phyloP scores from a whole-genome alignment of 768 basidiomycete species.

The Collybia mongolica region DNA sequence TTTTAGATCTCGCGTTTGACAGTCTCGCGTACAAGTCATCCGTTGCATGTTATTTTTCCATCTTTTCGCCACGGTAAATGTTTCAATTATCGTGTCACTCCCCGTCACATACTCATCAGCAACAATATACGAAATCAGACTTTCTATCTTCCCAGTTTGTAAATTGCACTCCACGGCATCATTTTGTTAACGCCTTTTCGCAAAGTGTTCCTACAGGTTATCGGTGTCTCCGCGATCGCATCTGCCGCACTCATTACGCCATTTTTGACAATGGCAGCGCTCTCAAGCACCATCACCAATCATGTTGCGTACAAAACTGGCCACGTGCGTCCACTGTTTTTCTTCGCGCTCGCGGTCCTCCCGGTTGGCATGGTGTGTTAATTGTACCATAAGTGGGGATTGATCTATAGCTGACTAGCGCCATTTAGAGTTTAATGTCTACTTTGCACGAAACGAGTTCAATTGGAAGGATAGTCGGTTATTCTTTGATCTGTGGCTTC shows the following conservation, averaged over 20 bases:
- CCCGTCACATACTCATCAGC: background rate
- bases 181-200: background rate
- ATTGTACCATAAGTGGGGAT: background rate
- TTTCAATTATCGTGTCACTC: background rate
- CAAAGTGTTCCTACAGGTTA: conserved; percentile 21
- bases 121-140: conserved; percentile 12
- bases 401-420: background rate
- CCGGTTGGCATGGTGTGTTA: conserved; percentile 19
- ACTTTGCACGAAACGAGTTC: conserved; percentile 19
- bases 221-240: conserved; percentile 16
- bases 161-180: background rate
- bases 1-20: background rate
- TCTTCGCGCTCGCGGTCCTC: conserved; percentile 11
- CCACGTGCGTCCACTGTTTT: conserved; percentile 11
- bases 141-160: conserved; percentile 22
- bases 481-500: conserved; percentile 18
- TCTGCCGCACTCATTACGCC: conserved; percentile 22
- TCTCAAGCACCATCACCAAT: conserved; percentile 16
- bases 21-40: conserved; percentile 8
- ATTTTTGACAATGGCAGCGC: conserved; percentile 16
- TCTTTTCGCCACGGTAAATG: conserved; percentile 18
- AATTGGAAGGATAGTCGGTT: conserved; percentile 18
- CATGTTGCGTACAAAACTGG: conserved; percentile 12
- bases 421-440: conserved; percentile 19
- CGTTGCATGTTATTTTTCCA: conserved; percentile 22